Evolutionary conservation across 23 red algal species (phyloP).

Genomic region (Gracilaria gracilis): DNA sequence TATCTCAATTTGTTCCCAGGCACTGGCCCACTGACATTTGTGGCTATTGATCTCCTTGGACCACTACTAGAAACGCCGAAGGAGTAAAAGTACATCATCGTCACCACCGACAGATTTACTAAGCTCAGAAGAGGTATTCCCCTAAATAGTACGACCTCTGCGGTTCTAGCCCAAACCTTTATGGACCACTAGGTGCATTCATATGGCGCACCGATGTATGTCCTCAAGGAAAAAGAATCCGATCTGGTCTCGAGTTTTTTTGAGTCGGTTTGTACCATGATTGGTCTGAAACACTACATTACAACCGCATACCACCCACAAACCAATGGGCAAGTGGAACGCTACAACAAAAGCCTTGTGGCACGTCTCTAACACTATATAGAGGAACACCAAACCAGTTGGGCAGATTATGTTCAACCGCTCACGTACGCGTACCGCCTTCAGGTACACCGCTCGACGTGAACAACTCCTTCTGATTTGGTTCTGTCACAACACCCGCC

Average conservation of each 20-base stretch:
- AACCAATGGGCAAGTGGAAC: slow-evolving; percentile 35
- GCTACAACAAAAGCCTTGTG: slow-evolving; percentile 27
- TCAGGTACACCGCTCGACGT: slow-evolving; percentile 20
- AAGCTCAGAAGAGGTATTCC: background rate
- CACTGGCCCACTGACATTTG: slow-evolving; percentile 6
- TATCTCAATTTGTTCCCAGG: slow-evolving; percentile 44
- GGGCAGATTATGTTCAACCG: slow-evolving; percentile 15
- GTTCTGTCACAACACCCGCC: background rate
- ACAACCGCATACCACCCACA: slow-evolving; percentile 46
- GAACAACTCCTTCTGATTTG: background rate
- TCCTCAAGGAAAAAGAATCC: slow-evolving; percentile 25
- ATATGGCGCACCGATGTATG: slow-evolving; percentile 12
- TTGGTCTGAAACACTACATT: slow-evolving; percentile 27
- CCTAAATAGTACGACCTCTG: background rate
- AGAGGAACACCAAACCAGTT: slow-evolving; percentile 17
- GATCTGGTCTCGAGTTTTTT: slow-evolving; percentile 33
- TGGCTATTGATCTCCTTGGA: slow-evolving; percentile 43
- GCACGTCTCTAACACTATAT: background rate
- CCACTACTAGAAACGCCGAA: background rate
- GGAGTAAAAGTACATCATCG: slow-evolving; percentile 17
- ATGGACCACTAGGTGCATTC: slow-evolving; percentile 11
- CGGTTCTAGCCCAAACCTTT: background rate
- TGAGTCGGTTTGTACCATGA: background rate
- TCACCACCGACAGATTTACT: slow-evolving; percentile 33
- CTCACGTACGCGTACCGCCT: slow-evolving; percentile 32